These are phyloP conservation scores for Zostera marina DNA, from an alignment of 116 monocot genomes.

Conservation along the genomic window DNA sequence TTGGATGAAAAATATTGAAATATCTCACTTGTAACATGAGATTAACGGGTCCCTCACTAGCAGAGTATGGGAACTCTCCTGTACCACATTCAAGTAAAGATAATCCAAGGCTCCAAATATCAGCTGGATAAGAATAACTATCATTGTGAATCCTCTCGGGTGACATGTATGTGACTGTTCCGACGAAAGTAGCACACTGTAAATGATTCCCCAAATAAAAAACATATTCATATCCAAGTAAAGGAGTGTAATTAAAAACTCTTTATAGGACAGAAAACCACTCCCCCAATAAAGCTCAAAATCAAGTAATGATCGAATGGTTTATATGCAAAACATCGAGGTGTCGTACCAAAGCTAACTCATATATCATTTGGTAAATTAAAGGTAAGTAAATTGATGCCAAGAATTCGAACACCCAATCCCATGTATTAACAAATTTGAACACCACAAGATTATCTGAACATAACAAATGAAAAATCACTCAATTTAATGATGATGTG, in stretches of 20 bases:
- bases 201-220: not conserved
- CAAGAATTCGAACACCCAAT: too few species aligned
- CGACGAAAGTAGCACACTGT: slow-evolving; percentile 97
- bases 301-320: too few species aligned
- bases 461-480: too few species aligned
- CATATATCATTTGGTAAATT: too few species aligned
- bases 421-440: too few species aligned
- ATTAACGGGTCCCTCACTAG: slow-evolving; percentile 85
- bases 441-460: too few species aligned
- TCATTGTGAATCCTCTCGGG: slow-evolving; percentile 95
- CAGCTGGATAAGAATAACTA: slow-evolving; percentile 84
- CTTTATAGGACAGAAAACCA: too few species aligned
- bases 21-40: slow-evolving; percentile 84
- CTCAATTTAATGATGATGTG: not conserved
- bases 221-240: not conserved
- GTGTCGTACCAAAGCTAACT: too few species aligned
- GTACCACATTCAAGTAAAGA: slow-evolving; percentile 86
- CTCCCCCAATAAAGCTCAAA: too few species aligned
- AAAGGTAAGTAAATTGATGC: too few species aligned
- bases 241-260: too few species aligned
- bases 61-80: slow-evolving; percentile 82
- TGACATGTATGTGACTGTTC: slow-evolving; percentile 98
- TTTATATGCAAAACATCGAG: too few species aligned
- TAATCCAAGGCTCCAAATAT: slow-evolving; percentile 97
- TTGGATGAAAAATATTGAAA: not conserved